These are phyloP conservation scores for Candida sp. DNA, from an alignment of 1,139 yeast genomes.

Conservation along the genomic window DNA sequence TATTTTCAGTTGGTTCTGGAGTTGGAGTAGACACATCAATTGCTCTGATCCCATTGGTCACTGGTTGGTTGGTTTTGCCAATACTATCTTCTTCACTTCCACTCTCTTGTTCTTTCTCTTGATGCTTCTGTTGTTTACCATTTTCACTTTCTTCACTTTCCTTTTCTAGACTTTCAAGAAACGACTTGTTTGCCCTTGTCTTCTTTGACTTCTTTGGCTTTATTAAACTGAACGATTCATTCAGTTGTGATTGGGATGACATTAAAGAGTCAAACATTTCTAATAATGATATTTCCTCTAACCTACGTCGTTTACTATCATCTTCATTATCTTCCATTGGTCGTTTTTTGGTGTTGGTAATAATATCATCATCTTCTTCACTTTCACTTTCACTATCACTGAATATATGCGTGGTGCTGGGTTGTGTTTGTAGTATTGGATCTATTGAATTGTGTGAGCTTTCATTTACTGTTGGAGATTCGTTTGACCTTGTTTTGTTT, in stretches of 20 bases:
- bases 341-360: neutral
- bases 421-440: conserved; percentile 1
- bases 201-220: neutral
- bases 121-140: neutral
- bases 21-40: neutral
- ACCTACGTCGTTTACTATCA: neutral
- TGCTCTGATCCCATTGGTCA: neutral
- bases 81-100: neutral
- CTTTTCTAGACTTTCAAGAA: neutral
- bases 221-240: neutral
- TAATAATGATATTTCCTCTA: neutral
- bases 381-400: neutral
- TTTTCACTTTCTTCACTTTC: neutral
- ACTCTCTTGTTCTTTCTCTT: neutral
- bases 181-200: neutral
- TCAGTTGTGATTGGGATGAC: neutral
- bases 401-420: too few species aligned
- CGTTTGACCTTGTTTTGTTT: too few species aligned
- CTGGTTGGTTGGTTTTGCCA: neutral
- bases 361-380: neutral
- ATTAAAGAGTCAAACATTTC: neutral
- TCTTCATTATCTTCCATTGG: neutral
- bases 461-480: too few species aligned
- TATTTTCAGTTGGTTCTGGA: neutral
- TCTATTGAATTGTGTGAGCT: too few species aligned